Base-by-base conservation (phyloP, 345 rosid genomes). In the Dipteronia sinensis region DNA sequence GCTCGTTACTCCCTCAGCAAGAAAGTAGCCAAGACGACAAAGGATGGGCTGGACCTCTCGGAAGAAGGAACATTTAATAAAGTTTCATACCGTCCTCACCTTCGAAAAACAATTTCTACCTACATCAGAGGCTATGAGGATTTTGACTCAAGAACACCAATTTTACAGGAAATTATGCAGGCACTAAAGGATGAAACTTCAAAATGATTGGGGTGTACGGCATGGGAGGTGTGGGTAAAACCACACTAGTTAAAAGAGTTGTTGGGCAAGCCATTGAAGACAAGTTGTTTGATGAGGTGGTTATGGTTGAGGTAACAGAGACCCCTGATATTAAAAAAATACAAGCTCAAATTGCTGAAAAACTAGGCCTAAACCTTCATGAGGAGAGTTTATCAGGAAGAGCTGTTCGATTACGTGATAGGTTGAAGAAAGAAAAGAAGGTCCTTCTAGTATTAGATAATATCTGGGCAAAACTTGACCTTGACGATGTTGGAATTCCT, bases 181-280 rank as follows among this genome's bases (percentile, higher is more conserved):
- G 13, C 47, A 49, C 15, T 76, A 29, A 58, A 42, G 22, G 67
- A 76, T n/a, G 47, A 17, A 17, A 17, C 11, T 10, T 77, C 55
- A 27, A 67, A 23, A 23, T 49, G 16, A 72, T 81, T 61, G 84
- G 81, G 6, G 31, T 81, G 10, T 42, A 49, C 1, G 78, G 84
- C 2, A 16, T 25, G 25, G 19, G 70, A 0, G 78, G 83, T 6
- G 53, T 77, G 22, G 78, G 83, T 15, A 81, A 77, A 53, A 77
- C 62, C 6, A 82, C 78, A 7, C 19, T 67, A n/a, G 66, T 61
- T 19, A 69, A 55, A 27, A 4, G 71, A 56, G 74, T 78, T 20
- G 15, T 56, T 42, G 7, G 69, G 31, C 42, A 56, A 22, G 75
- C 62, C 12, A 25, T 8, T 27, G 63, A 61, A 20, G n/a, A 58